Evolutionary conservation across 2,329 filamentous ascomycete species (phyloP), one percentile per base, ranked within the genome.

Genomic region (Catunica adiposa): DNA sequence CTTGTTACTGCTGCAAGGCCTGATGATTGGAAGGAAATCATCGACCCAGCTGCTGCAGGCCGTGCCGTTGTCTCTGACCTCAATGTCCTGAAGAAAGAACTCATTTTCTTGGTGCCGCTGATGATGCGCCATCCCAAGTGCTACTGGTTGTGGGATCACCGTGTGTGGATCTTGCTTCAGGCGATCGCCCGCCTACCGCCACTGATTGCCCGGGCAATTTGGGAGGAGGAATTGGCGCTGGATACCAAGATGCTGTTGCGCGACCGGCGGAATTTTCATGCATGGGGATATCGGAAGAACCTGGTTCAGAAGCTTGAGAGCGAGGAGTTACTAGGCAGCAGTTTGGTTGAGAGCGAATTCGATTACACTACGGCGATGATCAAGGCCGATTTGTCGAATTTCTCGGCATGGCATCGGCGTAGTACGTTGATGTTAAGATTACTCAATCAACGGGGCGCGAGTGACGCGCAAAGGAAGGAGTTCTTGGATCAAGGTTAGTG

Each of bases 121-220:
- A 77, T 98, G 52, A 77, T 86, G 61, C 80, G 88, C 61, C 90
- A 81, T 61, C 92, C 92, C 5, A 98, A 98, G 68, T 97, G 92
- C 74, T 98, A 98, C 71, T 97, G 92, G 90, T 90, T 98, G 64
- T 98, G 92, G 92, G 94, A 95, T 62, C 90, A 96, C 68, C 83
- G 92, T 26, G 70, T 84, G 48, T 98, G 92, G 89, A 72, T 90
- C 2, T 73, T 98, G 14, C 73, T 83, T 55, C 79, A 87, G 66
- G 82, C 82, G 34, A 85, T 84, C 50, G 66, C 73, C 11, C 73
- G 82, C 17, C 72, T 95, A 8, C 76, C 80, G 1, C 60, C 68
- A 1, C 57, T 71, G 0, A 65, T 71, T 15, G 79, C 87, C 1
- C 75, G 77, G 22, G 69, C 73, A 40, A 73, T 96, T 52, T 98